phyloP scores from a whole-genome alignment of 352 stramenopile species.

The Pythium brachiatum region DNA sequence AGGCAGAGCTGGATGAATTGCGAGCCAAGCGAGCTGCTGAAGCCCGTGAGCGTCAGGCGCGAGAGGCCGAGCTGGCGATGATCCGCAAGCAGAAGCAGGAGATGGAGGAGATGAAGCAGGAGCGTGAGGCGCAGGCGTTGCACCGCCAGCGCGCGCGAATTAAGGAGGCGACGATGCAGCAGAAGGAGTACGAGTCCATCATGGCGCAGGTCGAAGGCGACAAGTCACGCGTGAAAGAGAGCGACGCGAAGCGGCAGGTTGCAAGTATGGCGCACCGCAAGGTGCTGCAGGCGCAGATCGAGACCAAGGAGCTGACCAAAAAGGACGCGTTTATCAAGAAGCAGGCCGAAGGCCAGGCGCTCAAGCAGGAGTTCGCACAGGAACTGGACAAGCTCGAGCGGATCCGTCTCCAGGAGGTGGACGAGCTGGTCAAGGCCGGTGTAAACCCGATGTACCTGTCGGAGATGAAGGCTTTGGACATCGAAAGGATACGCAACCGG shows the following conservation, averaged over 20 bases:
- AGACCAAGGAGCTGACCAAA: slow-evolving; percentile 76
- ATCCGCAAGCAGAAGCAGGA: slow-evolving; percentile 86
- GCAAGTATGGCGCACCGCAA: slow-evolving; percentile 65
- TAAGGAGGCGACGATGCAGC: slow-evolving; percentile 79
- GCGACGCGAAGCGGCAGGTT: slow-evolving; percentile 67
- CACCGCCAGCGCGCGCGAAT: slow-evolving; percentile 69
- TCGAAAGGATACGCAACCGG: slow-evolving; percentile 55
- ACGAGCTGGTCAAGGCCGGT: slow-evolving; percentile 81
- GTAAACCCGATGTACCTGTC: slow-evolving; percentile 90
- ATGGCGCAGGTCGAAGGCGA: slow-evolving; percentile 79
- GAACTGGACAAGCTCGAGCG: slow-evolving; percentile 88
- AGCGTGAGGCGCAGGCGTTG: slow-evolving; percentile 63
- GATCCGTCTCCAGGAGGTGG: slow-evolving; percentile 88
- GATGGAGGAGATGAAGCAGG: slow-evolving; percentile 67
- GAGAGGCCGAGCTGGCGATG: slow-evolving; percentile 79
- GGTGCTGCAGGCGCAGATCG: slow-evolving; percentile 90
- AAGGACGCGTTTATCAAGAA: slow-evolving; percentile 71
- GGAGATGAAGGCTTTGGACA: slow-evolving; percentile 92
- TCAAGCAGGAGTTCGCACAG: slow-evolving; percentile 70
- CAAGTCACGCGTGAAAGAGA: slow-evolving; percentile 46
- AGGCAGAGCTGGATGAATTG: slow-evolving; percentile 90
- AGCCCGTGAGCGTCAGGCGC: slow-evolving; percentile 82
- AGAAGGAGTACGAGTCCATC: slow-evolving; percentile 89
- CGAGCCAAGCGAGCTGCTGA: slow-evolving; percentile 89
- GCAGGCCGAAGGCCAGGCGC: slow-evolving; percentile 61